Percentiles rank a stretch among this genome's conserved stretches.
Evolutionary conservation across 371 early-diverging fungal genomes (phyloP).

Genomic region (Haplosporangium sp.): DNA sequence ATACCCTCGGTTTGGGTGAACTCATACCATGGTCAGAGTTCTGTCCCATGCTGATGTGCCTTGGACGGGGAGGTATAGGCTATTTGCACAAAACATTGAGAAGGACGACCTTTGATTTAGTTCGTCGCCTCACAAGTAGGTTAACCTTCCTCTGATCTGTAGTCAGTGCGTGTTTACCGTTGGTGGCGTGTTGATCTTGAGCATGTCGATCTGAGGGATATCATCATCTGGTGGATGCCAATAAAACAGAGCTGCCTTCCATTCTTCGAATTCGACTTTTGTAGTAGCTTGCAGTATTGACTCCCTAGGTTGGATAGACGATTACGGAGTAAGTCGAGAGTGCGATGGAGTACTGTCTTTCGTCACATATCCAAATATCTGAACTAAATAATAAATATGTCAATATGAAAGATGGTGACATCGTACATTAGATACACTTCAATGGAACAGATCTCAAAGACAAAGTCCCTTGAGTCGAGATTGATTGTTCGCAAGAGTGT

Average conservation of each 20-base stretch:
- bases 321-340: neutral
- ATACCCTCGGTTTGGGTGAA: constrained; percentile 31
- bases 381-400: no score
- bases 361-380: neutral
- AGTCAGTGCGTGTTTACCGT: constrained; percentile 12
- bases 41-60: constrained; percentile 34
- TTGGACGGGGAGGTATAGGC: constrained; percentile 27
- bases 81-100: constrained; percentile 7
- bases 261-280: constrained; percentile 48
- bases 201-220: constrained; percentile 44
- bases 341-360: neutral
- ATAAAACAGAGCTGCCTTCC: constrained; percentile 51
- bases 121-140: neutral
- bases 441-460: constrained; percentile 53
- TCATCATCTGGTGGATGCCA: constrained; percentile 54
- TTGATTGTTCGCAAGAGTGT: constrained; percentile 42
- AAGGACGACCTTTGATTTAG: no score
- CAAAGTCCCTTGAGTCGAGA: constrained; percentile 49
- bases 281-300: constrained; percentile 50
- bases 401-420: neutral
- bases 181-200: constrained; percentile 37
- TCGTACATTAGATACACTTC: constrained; percentile 50
- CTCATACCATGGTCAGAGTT: constrained; percentile 12
- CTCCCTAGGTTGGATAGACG: constrained; percentile 22
- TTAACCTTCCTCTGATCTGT: neutral